Percentiles rank a stretch among this genome's conserved stretches.
Conservation (phyloP, 768 basidiomycete genomes). For the Tulasnella sp. region DNA sequence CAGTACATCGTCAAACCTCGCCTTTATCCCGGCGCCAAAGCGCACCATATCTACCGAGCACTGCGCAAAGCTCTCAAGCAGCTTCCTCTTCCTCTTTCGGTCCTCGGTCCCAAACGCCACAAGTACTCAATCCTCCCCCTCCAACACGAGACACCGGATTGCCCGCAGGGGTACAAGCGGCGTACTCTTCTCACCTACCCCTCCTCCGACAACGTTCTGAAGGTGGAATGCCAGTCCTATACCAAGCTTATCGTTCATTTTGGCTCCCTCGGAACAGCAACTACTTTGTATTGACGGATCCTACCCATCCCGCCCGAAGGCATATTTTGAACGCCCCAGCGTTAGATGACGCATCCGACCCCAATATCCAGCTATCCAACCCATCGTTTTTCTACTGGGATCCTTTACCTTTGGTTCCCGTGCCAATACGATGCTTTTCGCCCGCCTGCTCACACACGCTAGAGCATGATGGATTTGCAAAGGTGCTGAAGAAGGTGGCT, state of each 20-base stretch:
- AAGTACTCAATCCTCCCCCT: background rate
- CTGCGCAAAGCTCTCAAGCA: background rate
- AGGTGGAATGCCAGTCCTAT: conserved; percentile 5
- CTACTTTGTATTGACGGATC: conserved; percentile 4
- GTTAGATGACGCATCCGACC: background rate
- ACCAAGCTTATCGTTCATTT: conserved; percentile 4
- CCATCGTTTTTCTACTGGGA: conserved; percentile 19
- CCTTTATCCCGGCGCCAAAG: background rate
- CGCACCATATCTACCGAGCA: background rate
- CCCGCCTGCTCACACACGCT: background rate
- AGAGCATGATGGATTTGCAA: background rate
- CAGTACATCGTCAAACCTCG: background rate
- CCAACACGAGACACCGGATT: background rate
- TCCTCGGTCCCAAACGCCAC: background rate
- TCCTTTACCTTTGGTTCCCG: background rate
- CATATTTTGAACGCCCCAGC: background rate
- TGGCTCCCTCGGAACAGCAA: conserved; percentile 18
- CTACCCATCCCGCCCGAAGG: background rate
- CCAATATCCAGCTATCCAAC: background rate
- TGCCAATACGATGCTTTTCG: background rate
- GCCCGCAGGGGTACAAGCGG: background rate
- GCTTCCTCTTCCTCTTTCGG: background rate
- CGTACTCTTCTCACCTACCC: conserved; percentile 4
- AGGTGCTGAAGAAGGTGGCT: background rate
- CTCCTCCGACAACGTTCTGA: background rate